Base-by-base conservation (phyloP, 805 yeast genomes). In the Zygosaccharomyces lentus region DNA sequence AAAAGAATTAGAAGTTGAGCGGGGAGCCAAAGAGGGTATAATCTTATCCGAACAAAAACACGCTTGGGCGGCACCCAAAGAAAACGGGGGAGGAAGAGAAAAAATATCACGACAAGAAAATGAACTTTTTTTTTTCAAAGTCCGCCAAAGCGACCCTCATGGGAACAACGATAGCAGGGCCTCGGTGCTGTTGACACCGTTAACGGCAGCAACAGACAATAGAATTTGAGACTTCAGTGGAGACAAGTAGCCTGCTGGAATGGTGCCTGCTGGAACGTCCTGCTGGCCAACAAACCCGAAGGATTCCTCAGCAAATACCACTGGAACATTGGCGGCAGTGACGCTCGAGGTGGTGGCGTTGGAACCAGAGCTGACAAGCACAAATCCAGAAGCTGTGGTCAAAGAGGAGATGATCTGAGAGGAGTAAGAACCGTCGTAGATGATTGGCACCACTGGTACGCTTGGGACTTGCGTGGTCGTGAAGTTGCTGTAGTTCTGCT, bases 221-320 rank as follows among this genome's bases (percentile, higher is more conserved):
- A 65, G 46, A n/a, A 64, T 45, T 41, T 63, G 64, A 7, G 67
- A 62, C 52, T 65, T 59, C 17, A 54, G 41, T 38, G 69, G 67
- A 12, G 64, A 49, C 43, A 64, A 46, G 46, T 53, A 56, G 16
- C 67, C 68, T 10, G 59, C 67, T 10, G 64, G 56, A 34, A 64
- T 52, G 10, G 62, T 57, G 15, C 53, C 53, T 0, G 37, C 27
- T 32, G 66, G 64, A 13, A 59, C 52, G 16, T 51, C 52, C 4
- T 50, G 49, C 6, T 47, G 43, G 6, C 50, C 49, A 9, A 58
- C 46, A 30, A 45, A 53, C 19, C 41, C 47, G 25, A 56, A 43
- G 23, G 50, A 47, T 26, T 52, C 44, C n/a, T 54, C 51, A 25
- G 69, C 57, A 48, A 53, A 62, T n/a, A 64, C 64, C 30, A 64